Conservation (phyloP, 225 moss, liverwort and hornwort species). For the Climacium dendroides region DNA sequence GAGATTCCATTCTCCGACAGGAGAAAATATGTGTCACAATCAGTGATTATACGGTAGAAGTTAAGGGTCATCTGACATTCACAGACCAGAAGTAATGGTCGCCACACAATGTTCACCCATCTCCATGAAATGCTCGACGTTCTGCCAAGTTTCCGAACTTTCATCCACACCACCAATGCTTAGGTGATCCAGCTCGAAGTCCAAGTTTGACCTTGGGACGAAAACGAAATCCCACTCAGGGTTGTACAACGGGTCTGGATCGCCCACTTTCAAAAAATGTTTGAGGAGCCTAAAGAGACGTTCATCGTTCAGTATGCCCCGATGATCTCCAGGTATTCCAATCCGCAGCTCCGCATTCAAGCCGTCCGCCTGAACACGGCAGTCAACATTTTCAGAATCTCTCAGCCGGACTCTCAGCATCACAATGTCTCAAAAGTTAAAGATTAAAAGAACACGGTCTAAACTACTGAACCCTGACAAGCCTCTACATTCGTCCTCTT, state of each 20-base stretch:
- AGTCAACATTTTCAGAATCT: not conserved
- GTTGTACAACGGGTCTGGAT: constrained; percentile 53
- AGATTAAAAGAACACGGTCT: not conserved
- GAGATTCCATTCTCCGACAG: not conserved
- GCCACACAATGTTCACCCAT: not conserved
- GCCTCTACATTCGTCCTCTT: not conserved
- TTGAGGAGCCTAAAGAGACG: constrained; percentile 58
- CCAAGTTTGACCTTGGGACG: constrained; percentile 29
- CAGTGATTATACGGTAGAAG: not conserved
- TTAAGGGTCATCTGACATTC: not conserved
- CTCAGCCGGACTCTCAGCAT: not conserved
- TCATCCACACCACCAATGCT: not conserved
- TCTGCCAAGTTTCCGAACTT: not conserved
- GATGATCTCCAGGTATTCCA: constrained; percentile 72
- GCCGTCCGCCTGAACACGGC: constrained; percentile 35
- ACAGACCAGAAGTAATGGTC: not conserved
- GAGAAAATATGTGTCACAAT: not conserved
- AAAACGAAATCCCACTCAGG: constrained; percentile 53
- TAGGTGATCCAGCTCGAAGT: constrained; percentile 7
- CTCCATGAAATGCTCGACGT: not conserved
- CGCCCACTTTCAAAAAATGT: constrained; percentile 51
- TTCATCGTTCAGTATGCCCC: constrained; percentile 52
- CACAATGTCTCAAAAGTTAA: not conserved
- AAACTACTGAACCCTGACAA: not conserved
- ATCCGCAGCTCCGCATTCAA: constrained; percentile 49